These are phyloP conservation scores for Austroboletus festivus DNA, from an alignment of 768 basidiomycete genomes.

Conservation along the genomic window DNA sequence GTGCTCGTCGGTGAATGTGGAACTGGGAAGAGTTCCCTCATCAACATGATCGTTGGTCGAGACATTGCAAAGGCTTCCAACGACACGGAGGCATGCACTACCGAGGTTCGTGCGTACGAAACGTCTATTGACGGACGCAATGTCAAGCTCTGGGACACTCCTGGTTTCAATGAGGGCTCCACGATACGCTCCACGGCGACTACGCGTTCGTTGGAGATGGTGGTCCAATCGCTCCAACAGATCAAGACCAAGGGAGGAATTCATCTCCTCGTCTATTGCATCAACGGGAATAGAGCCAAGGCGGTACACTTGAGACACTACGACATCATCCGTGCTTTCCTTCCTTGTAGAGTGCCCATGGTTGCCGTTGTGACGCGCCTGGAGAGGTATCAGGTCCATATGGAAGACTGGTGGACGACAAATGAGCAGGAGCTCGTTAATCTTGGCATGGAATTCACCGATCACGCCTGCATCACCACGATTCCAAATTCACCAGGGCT, in stretches of 20 bases:
- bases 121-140: slow-evolving; percentile 11
- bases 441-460: slow-evolving; percentile 17
- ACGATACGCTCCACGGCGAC: not conserved
- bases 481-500: slow-evolving; percentile 6
- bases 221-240: slow-evolving; percentile 6
- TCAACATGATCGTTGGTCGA: slow-evolving; percentile 18
- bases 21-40: slow-evolving; percentile 24
- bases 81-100: slow-evolving; percentile 21
- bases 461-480: slow-evolving; percentile 21
- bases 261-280: slow-evolving; percentile 22
- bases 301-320: slow-evolving; percentile 16
- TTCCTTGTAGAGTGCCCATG: slow-evolving; percentile 13
- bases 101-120: slow-evolving; percentile 6
- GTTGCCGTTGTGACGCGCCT: slow-evolving; percentile 17
- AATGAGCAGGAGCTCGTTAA: slow-evolving; percentile 10
- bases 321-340: slow-evolving; percentile 2
- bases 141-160: slow-evolving; percentile 15
- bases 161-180: slow-evolving; percentile 18
- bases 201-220: slow-evolving; percentile 1
- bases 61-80: slow-evolving; percentile 16
- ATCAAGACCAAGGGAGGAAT: slow-evolving; percentile 7
- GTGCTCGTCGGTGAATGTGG: slow-evolving; percentile 25
- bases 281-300: slow-evolving; percentile 20
- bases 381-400: slow-evolving; percentile 17
- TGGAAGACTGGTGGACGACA: slow-evolving; percentile 24